These are phyloP conservation scores for Tagetes erecta DNA, from an alignment of 129 eudicot species.

Conservation along the genomic window DNA sequence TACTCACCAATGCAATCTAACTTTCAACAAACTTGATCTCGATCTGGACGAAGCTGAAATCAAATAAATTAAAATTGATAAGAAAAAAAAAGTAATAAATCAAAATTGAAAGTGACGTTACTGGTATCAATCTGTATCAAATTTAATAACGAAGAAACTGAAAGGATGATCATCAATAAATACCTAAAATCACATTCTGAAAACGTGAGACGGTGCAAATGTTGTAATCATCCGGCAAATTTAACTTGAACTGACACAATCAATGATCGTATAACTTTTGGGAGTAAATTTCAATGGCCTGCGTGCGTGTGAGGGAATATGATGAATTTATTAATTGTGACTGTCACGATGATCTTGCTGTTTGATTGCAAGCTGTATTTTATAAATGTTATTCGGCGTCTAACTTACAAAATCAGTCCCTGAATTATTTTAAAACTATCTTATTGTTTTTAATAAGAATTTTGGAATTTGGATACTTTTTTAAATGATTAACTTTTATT, in stretches of 20 bases:
- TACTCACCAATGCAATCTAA: conserved; percentile 35
- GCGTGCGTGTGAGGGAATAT: conserved; percentile 38
- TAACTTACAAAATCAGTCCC: conserved; percentile 1
- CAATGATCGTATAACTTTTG: background rate
- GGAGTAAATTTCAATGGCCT: conserved; percentile 24
- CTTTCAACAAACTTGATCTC: conserved; percentile 32
- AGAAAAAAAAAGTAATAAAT: background rate
- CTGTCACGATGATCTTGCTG: conserved; percentile 24
- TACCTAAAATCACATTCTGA: conserved; percentile 22
- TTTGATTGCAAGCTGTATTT: conserved; percentile 30
- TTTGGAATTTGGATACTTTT: no score
- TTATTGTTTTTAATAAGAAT: no score
- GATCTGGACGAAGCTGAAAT: conserved; percentile 20
- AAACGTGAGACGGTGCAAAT: conserved; percentile 20
- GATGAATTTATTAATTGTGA: conserved; percentile 17
- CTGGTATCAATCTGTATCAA: conserved; percentile 7
- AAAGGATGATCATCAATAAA: background rate
- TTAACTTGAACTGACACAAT: conserved; percentile 24
- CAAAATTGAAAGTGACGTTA: conserved; percentile 22
- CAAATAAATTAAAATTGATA: background rate
- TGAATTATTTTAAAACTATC: background rate
- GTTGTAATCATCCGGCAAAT: conserved; percentile 31
- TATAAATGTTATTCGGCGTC: conserved; percentile 15
- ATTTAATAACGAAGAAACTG: conserved; percentile 18
- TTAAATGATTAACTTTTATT: no score